phyloP scores from a whole-genome alignment of 371 early-diverging fungal species.

The Dinochytrium kinnereticum region DNA sequence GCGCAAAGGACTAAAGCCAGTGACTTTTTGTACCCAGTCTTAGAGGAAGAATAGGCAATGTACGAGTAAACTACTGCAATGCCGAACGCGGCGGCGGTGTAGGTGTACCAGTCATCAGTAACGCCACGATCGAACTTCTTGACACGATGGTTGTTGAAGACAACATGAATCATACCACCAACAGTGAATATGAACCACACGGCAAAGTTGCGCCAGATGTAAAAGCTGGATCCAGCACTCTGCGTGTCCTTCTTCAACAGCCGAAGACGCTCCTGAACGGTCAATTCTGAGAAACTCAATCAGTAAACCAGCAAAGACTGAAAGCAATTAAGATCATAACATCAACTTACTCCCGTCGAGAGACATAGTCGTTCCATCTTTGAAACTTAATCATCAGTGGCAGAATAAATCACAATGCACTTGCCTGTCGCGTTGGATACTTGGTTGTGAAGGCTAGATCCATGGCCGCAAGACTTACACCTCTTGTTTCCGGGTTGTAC shows the following conservation, averaged over 20 bases:
- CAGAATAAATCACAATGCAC: background rate
- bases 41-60: constrained; percentile 1
- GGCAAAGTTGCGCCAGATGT: constrained; percentile 29
- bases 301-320: background rate
- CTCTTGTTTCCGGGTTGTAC: constrained; percentile 22
- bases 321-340: background rate
- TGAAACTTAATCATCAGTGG: background rate
- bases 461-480: constrained; percentile 30
- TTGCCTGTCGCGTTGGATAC: background rate
- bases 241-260: constrained; percentile 22
- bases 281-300: constrained; percentile 11
- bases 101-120: constrained; percentile 35
- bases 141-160: constrained; percentile 2
- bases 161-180: constrained; percentile 4
- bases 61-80: constrained; percentile 27
- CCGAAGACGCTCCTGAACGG: background rate
- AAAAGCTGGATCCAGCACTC: constrained; percentile 23
- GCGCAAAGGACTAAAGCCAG: constrained; percentile 25
- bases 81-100: constrained; percentile 34
- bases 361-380: background rate
- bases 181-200: constrained; percentile 24
- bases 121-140: constrained; percentile 31
- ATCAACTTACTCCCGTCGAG: constrained; percentile 2
- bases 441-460: constrained; percentile 21
- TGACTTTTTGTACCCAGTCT: constrained; percentile 10